Evolutionary conservation across 1,139 yeast species (phyloP), one percentile per base, ranked within the genome.

Genomic region (Saccharomyces hybrid): DNA sequence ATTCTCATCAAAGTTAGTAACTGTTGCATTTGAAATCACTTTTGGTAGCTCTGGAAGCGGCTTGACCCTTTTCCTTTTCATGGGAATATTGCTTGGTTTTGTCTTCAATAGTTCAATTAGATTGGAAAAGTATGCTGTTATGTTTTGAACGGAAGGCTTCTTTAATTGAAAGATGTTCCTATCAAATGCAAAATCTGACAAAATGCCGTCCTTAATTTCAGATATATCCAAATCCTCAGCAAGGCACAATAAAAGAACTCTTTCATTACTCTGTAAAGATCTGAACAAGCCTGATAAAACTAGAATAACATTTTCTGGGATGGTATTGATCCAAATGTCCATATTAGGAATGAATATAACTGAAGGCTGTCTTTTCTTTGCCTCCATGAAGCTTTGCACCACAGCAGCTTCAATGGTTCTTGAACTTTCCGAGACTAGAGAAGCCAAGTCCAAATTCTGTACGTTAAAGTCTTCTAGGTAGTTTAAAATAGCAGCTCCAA

Each of bases 401-500:
- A 91, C 78, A 0, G 88, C 79, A 67, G 90, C 88, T 65, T 93
- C 99, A 0, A 95, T 84, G 0, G 96, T 83, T 58, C 90, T 75
- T 0, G 95, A 80, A 4, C 95, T 78, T 64, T 91, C 98, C 13
- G 93, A 84, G 62, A 85, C 82, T 56, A 93, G 70, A 23, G 85
- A 78, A 1, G 91, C 89, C 57, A 93, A 75, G 68, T 93, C 99
- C 49, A 95, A 75, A 0, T 87, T 80, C 66, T 93, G 98, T 8
- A 90, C 84, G 66, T 90, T 95, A 63, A 85, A 90, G 0, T 97
- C 97, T 72, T 93, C 99, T 57, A 95, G 74, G 62, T 83, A 80
- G 63, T 90, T 88, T 55, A 93, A 73, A 14, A 90, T 76, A 0
- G 98, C 97, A 1, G 93, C 78, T 8, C 93, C 87, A 14, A 95